Evolutionary conservation across 768 basidiomycete species (phyloP).

Genomic region (Porphyrellus cyaneotinctus): DNA sequence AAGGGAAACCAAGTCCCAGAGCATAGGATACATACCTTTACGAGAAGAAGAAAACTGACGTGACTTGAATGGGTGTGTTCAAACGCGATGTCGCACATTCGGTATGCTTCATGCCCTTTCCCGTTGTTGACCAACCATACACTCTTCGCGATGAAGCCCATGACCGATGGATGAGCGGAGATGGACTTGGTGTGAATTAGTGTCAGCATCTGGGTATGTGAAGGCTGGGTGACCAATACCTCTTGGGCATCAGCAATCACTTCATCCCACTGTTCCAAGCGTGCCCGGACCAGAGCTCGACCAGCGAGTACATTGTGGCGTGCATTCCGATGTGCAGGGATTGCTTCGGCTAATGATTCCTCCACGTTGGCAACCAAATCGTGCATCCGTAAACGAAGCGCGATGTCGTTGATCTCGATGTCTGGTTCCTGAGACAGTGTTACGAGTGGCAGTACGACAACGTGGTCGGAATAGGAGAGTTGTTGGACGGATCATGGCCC

Average conservation of each 20-base stretch:
- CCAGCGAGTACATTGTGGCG: not conserved
- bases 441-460: not conserved
- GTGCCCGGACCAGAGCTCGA: not conserved
- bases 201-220: not conserved
- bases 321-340: not conserved
- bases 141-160: not conserved
- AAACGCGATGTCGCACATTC: not conserved
- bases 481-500: not conserved
- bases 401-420: not conserved
- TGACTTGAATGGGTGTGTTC: not conserved
- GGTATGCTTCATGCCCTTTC: not conserved
- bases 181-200: not conserved
- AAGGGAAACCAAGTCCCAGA: not conserved
- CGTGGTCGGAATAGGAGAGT: too few species aligned
- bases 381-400: not conserved
- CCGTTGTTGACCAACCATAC: not conserved
- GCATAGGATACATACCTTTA: not conserved
- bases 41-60: not conserved
- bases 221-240: not conserved
- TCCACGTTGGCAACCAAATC: not conserved
- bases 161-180: not conserved
- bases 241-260: constrained; percentile 1
- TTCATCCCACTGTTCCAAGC: not conserved
- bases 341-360: not conserved
- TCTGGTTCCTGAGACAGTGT: not conserved